phyloP scores from a whole-genome alignment of 768 basidiomycete species.

The Suillus tomentosus region DNA sequence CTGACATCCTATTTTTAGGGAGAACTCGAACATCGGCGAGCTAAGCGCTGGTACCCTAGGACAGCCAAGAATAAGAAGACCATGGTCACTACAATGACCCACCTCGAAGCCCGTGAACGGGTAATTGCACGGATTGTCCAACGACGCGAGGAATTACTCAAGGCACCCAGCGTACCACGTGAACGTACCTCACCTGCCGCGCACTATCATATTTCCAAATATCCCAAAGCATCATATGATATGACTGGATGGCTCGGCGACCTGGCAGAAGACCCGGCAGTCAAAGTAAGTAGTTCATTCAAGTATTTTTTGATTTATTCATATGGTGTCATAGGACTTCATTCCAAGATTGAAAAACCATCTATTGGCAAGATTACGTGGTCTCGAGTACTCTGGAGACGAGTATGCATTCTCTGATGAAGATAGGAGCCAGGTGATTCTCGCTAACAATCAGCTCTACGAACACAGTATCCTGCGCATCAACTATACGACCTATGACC shows the following conservation, averaged over 20 bases:
- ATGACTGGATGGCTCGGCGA: conserved; percentile 17
- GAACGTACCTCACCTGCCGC: conserved; percentile 21
- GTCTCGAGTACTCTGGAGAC: too few relatives aligned
- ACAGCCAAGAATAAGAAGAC: conserved; percentile 37
- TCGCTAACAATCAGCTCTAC: too few relatives aligned
- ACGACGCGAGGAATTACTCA: background rate
- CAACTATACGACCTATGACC: too few relatives aligned
- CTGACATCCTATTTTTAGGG: conserved; percentile 26
- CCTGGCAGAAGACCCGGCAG: too few relatives aligned
- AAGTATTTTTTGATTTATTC: too few relatives aligned
- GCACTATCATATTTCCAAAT: conserved; percentile 27
- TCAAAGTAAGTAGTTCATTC: too few relatives aligned
- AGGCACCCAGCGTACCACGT: conserved; percentile 18
- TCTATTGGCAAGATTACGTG: too few relatives aligned
- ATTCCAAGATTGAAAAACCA: too few relatives aligned
- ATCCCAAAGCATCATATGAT: conserved; percentile 31
- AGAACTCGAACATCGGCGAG: conserved; percentile 39
- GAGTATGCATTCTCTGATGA: too few relatives aligned
- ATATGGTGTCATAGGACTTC: too few relatives aligned
- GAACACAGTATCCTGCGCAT: too few relatives aligned
- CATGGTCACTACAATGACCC: conserved; percentile 13
- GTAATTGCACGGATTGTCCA: conserved; percentile 14
- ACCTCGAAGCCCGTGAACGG: background rate
- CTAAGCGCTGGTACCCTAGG: conserved; percentile 38
- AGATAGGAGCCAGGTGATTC: too few relatives aligned